These are phyloP conservation scores for Ascochyta rabiei DNA, from an alignment of 2,329 filamentous ascomycete species.

Conservation along the genomic window DNA sequence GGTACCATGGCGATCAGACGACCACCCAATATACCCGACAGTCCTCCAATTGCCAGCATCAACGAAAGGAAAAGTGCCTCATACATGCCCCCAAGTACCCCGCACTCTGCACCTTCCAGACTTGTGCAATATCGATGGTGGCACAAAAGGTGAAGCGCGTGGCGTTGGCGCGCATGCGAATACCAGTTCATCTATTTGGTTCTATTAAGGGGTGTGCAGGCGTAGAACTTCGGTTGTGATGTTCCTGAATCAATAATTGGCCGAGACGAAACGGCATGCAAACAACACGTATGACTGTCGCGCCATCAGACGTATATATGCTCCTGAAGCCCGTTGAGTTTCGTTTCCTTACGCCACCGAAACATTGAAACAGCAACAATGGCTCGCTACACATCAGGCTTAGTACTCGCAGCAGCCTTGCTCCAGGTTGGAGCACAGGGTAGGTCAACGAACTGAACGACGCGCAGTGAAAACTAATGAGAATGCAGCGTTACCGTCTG, in stretches of 20 bases:
- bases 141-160: not conserved
- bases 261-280: slow-evolving; percentile 5
- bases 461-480: not conserved
- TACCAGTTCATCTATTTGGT: slow-evolving; percentile 5
- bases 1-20: slow-evolving; percentile 8
- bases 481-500: slow-evolving; percentile 5
- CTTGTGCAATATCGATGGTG: not conserved
- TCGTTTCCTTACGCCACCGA: not conserved
- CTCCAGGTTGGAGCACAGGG: slow-evolving; percentile 27
- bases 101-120: not conserved
- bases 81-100: not conserved
- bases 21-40: not conserved
- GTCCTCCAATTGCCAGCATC: not conserved
- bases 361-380: not conserved
- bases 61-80: not conserved
- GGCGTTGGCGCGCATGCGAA: not conserved
- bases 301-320: slow-evolving; percentile 2
- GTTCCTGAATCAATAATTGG: slow-evolving; percentile 1
- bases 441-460: not conserved
- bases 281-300: not conserved
- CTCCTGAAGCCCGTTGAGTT: not conserved
- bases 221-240: not conserved
- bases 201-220: not conserved
- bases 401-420: slow-evolving; percentile 20
- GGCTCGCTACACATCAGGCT: slow-evolving; percentile 3